A percentile compares a stretch with the other conserved stretches of the same genome.
Evolutionary conservation across 1,284 basidiomycete genomes (phyloP).

Genomic region (Pyrrhoderma noxium): DNA sequence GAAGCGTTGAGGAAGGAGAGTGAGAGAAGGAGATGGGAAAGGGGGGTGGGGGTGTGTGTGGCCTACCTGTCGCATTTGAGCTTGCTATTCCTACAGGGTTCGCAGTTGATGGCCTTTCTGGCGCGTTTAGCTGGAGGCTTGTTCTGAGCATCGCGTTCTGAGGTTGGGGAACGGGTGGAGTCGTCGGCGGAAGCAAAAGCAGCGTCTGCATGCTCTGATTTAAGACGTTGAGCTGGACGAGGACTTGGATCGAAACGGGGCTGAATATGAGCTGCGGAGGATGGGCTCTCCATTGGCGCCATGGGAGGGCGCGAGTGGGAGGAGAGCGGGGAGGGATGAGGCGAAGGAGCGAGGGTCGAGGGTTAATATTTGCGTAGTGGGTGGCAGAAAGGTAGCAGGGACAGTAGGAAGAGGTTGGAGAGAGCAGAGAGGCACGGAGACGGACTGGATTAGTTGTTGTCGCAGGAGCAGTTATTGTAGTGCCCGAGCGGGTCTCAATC

Average conservation of each 20-base stretch:
- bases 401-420: neutral
- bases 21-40: neutral
- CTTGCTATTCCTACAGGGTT: slow-evolving; percentile 76
- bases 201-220: slow-evolving; percentile 14
- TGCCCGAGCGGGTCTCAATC: too few relatives aligned
- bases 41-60: slow-evolving; percentile 3
- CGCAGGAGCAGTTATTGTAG: too few relatives aligned
- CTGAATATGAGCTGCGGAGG: slow-evolving; percentile 3
- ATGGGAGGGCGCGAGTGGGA: slow-evolving; percentile 4
- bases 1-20: neutral
- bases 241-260: slow-evolving; percentile 7
- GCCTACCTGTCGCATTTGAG: slow-evolving; percentile 75
- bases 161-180: slow-evolving; percentile 16
- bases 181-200: slow-evolving; percentile 13
- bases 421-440: neutral
- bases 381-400: neutral
- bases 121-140: slow-evolving; percentile 59
- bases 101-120: slow-evolving; percentile 78
- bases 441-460: too few relatives aligned
- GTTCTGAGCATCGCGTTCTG: slow-evolving; percentile 13
- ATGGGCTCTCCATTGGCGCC: neutral
- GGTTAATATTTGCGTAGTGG: too few relatives aligned
- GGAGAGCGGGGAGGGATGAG: neutral
- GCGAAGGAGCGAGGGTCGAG: neutral
- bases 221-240: slow-evolving; percentile 13